Evolutionary conservation across 257 asterid genomes (phyloP).

Genomic region (Gentiana dahurica): DNA sequence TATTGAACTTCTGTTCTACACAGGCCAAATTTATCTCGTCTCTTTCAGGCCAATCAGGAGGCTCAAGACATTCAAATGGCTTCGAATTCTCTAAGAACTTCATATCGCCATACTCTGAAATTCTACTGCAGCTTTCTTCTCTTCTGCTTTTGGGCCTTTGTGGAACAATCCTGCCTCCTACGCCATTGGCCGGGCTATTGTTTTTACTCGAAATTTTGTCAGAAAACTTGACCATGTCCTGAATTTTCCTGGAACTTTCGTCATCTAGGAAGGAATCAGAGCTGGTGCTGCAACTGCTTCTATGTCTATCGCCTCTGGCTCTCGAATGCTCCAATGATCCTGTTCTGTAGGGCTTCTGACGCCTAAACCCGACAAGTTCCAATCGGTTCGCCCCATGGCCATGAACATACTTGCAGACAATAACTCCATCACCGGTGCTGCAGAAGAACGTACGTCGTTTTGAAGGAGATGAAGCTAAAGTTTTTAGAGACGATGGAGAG

Average conservation of each 20-base stretch:
- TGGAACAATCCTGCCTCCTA: background rate
- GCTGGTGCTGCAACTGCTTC: slow-evolving; percentile 43
- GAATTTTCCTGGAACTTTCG: slow-evolving; percentile 54
- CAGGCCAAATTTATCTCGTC: slow-evolving; percentile 47
- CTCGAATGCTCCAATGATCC: slow-evolving; percentile 31
- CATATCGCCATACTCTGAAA: slow-evolving; percentile 8
- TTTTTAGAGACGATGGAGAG: slow-evolving; percentile 56
- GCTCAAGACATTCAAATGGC: slow-evolving; percentile 39
- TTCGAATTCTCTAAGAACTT: slow-evolving; percentile 18
- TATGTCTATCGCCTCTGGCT: slow-evolving; percentile 18
- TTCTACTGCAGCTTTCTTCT: slow-evolving; percentile 4
- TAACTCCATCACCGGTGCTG: slow-evolving; percentile 32
- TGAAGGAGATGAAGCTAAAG: slow-evolving; percentile 50
- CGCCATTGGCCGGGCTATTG: background rate
- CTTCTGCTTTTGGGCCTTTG: background rate
- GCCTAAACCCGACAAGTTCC: slow-evolving; percentile 20
- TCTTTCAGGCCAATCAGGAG: slow-evolving; percentile 41
- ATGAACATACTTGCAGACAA: slow-evolving; percentile 30
- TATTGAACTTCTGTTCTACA: slow-evolving; percentile 59
- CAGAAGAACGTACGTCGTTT: slow-evolving; percentile 31
- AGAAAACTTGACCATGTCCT: slow-evolving; percentile 36
- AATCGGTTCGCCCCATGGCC: slow-evolving; percentile 19
- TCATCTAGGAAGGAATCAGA: slow-evolving; percentile 74
- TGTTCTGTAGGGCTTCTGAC: slow-evolving; percentile 25
- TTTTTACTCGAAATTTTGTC: slow-evolving; percentile 10